phyloP scores from a whole-genome alignment of 148 eudicot species.

The Fagopyrum homotropicum region DNA sequence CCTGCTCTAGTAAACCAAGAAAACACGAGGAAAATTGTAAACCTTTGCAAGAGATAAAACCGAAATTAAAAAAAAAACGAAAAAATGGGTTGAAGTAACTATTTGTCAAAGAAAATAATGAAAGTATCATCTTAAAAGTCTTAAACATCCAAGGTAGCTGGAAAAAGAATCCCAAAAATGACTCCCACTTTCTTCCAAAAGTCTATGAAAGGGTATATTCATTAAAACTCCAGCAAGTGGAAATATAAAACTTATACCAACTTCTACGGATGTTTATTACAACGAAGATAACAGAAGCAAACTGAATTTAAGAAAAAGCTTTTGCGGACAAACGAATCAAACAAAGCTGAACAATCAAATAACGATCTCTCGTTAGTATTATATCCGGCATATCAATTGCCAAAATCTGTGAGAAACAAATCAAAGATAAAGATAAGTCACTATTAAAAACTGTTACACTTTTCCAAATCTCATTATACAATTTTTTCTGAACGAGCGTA shows the following conservation, averaged over 20 bases:
- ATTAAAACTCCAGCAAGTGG: neutral
- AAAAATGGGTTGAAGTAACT: neutral
- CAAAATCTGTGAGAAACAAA: neutral
- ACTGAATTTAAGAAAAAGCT: neutral
- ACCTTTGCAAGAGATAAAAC: neutral
- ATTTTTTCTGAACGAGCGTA: neutral
- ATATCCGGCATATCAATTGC: neutral
- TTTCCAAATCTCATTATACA: neutral
- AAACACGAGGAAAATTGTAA: neutral
- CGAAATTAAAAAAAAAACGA: neutral
- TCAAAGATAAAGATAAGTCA: neutral
- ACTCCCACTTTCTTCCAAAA: slow-evolving; percentile 5
- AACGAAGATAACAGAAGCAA: slow-evolving; percentile 1
- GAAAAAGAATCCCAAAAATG: neutral
- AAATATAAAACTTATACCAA: neutral
- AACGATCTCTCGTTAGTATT: neutral
- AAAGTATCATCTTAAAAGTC: neutral
- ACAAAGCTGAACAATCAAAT: neutral
- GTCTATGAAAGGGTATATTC: slow-evolving; percentile 6
- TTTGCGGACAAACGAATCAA: neutral
- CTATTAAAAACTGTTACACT: no score
- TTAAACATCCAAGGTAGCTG: neutral
- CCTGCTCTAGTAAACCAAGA: neutral
- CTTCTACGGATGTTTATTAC: neutral
- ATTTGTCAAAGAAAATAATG: neutral